phyloP scores from a whole-genome alignment of 352 stramenopile genomes.

The Phytopythium sindhum region DNA sequence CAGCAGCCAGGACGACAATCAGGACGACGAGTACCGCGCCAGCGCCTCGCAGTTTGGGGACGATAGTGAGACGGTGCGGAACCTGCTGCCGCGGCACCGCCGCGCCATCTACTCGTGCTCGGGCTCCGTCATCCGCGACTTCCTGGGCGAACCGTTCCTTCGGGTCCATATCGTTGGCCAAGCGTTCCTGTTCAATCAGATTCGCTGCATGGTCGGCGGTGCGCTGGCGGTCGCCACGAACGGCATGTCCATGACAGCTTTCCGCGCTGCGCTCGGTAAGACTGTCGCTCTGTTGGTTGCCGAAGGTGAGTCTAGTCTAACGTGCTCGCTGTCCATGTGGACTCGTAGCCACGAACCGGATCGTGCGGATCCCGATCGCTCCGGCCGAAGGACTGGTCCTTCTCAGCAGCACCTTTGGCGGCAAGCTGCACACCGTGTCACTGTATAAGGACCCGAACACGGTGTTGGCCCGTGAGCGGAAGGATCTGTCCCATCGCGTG shows the following conservation, averaged over 20 bases:
- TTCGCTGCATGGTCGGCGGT: constrained; percentile 88
- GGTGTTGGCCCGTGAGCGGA: constrained; percentile 44
- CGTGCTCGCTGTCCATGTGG: background rate
- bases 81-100: constrained; percentile 60
- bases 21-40: constrained; percentile 15
- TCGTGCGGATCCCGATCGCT: constrained; percentile 85
- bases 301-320: background rate
- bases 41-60: constrained; percentile 39
- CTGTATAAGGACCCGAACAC: constrained; percentile 72
- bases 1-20: constrained; percentile 6
- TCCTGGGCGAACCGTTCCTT: constrained; percentile 58
- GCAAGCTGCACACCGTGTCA: constrained; percentile 76
- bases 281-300: constrained; percentile 11
- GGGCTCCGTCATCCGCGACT: constrained; percentile 54
- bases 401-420: constrained; percentile 75
- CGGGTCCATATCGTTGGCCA: constrained; percentile 78
- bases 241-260: constrained; percentile 54
- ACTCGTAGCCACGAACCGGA: constrained; percentile 55
- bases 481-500: constrained; percentile 52
- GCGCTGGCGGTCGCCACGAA: constrained; percentile 80
- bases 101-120: constrained; percentile 79
- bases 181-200: constrained; percentile 88
- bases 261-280: constrained; percentile 69
- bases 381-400: constrained; percentile 87
- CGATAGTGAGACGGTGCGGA: constrained; percentile 36